These are phyloP conservation scores for Penicillium sp. DNA, from an alignment of 2,329 filamentous ascomycete genomes.

Conservation along the genomic window DNA sequence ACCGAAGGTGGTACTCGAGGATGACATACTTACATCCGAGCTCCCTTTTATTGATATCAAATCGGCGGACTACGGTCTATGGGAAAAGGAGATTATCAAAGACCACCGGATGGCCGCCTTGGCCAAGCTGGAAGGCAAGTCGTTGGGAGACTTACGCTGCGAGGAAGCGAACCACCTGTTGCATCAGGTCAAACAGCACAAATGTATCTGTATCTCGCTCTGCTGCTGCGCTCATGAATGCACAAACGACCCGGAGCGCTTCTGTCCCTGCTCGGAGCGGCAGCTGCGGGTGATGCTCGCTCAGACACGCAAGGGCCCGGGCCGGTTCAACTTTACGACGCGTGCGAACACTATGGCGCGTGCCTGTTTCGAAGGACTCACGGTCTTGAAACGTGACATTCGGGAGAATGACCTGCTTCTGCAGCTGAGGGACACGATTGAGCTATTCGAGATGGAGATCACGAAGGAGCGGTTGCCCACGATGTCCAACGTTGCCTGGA, in stretches of 20 bases:
- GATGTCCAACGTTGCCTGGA: too few relatives aligned
- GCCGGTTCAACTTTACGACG: constrained; percentile 21
- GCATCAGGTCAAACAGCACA: constrained; percentile 34
- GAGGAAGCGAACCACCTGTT: constrained; percentile 30
- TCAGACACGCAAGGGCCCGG: constrained; percentile 21
- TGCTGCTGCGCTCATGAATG: constrained; percentile 41
- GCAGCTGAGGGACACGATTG: constrained; percentile 30
- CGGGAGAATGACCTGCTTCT: constrained; percentile 25
- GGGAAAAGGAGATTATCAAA: constrained; percentile 31
- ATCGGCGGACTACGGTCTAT: constrained; percentile 17
- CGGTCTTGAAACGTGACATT: constrained; percentile 26
- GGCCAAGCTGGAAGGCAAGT: constrained; percentile 39
- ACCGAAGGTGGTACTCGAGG: constrained; percentile 17
- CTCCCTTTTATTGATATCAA: constrained; percentile 33
- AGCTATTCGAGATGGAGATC: constrained; percentile 36
- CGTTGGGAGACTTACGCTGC: constrained; percentile 40
- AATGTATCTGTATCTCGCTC: constrained; percentile 40
- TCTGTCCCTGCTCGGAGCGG: constrained; percentile 43
- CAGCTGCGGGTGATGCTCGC: constrained; percentile 37
- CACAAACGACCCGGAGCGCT: constrained; percentile 32
- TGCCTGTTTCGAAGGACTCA: constrained; percentile 37
- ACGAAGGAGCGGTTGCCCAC: constrained; percentile 31
- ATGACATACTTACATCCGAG: constrained; percentile 18
- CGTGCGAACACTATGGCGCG: constrained; percentile 35
- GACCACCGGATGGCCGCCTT: constrained; percentile 39